Evolutionary conservation across 208 protist genomes (phyloP).

Genomic region (Strigomonas galati): DNA sequence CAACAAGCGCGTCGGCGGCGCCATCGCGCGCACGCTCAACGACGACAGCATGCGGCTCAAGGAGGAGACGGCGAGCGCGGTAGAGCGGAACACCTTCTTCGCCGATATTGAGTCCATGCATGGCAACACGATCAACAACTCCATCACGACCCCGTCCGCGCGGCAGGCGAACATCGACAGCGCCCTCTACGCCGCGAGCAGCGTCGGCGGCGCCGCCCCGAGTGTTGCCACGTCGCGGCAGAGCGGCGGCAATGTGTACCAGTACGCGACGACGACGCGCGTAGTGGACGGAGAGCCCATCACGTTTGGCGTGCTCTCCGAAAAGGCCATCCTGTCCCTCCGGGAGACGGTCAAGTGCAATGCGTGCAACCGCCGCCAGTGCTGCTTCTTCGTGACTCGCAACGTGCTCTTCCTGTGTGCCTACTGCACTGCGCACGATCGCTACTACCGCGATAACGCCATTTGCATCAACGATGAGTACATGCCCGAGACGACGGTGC

Average conservation of each 20-base stretch:
- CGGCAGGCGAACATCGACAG: background rate
- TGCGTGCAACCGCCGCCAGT: conserved; percentile 51
- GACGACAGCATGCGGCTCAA: background rate
- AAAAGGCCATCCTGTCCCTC: conserved; percentile 41
- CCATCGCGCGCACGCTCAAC: background rate
- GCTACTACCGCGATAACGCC: conserved; percentile 75
- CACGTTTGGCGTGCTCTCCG: conserved; percentile 23
- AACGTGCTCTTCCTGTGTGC: conserved; percentile 74
- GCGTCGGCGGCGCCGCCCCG: background rate
- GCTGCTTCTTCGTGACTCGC: conserved; percentile 57
- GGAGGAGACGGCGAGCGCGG: conserved; percentile 15
- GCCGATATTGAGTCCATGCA: background rate
- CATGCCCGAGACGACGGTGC: conserved; percentile 38
- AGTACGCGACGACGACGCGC: background rate
- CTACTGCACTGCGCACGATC: conserved; percentile 74
- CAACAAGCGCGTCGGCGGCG: background rate
- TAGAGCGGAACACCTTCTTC: background rate
- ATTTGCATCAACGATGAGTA: conserved; percentile 84
- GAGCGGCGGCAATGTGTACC: background rate
- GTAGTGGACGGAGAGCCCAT: background rate
- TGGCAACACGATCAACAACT: background rate
- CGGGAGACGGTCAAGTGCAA: conserved; percentile 51
- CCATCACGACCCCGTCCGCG: background rate
- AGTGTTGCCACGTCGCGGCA: background rate
- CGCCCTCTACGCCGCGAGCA: background rate